Evolutionary conservation across 2,329 filamentous ascomycete genomes (phyloP), one percentile per base, ranked within the genome.

Genomic region (Cytospora schulzeri): DNA sequence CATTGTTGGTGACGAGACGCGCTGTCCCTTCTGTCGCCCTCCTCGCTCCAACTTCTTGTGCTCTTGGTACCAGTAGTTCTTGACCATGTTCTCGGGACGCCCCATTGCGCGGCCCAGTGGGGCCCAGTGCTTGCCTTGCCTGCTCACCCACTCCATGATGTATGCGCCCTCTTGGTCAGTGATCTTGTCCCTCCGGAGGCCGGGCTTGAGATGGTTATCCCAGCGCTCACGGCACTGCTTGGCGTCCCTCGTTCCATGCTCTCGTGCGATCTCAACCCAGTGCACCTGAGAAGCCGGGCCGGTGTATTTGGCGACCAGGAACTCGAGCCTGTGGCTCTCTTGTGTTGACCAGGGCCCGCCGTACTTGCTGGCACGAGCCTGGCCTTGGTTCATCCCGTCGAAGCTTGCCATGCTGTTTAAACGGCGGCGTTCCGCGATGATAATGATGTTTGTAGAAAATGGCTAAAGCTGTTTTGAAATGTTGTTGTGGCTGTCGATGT

Each of bases 141-240:
- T 85, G 11, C 79, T 76, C 19, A 97, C 93, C 75, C 95, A 84
- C 64, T 84, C 82, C 78, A 94, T 89, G 72, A 98, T 97, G 71
- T 87, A 73, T 48, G 83, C 76, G 2, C 90, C 89, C 76, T 94
- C 91, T 41, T 90, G 85, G 0, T 84, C 77, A 4, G 87, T 87
- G 73, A 93, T 92, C 59, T 63, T 61, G 19, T 51, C 52, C 58
- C 62, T 58, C 33, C 53, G 55, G 5, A 45, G 35, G 22, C 60
- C 60, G 1, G 90, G 89, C 76, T 92, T 97, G 54, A 98, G 83
- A 75, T 97, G 97, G 74, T 98, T 94, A 74, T 97, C 92, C 74
- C 91, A 98, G 56, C 94, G 86, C 79, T 98, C 94, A 65, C 94
- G 88, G 76, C 94, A 98, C 80, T 98, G 94, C 81, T 98, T 98